Conservation (phyloP, 2,329 filamentous ascomycete genomes). For the Myriosclerotinia curreyana region DNA sequence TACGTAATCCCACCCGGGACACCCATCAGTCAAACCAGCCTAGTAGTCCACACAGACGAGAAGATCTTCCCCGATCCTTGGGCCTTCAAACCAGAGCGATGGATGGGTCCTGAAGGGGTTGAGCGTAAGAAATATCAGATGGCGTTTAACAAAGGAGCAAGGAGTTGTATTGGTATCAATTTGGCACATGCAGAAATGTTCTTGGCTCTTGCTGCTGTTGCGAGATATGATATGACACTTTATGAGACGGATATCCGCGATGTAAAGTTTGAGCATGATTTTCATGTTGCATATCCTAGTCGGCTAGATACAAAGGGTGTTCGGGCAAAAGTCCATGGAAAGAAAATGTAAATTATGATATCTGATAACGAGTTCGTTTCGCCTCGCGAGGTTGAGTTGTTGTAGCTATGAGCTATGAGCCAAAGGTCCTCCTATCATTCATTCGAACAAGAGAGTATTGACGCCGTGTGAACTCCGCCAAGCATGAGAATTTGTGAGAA, state of each 20-base stretch:
- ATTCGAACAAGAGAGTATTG: too few relatives aligned
- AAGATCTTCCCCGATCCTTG: slow-evolving; percentile 36
- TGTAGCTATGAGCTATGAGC: neutral
- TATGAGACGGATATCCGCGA: slow-evolving; percentile 17
- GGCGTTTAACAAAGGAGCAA: slow-evolving; percentile 43
- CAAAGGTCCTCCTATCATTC: too few relatives aligned
- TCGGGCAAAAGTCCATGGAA: neutral
- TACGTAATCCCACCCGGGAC: slow-evolving; percentile 30
- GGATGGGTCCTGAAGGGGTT: slow-evolving; percentile 39
- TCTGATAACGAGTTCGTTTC: neutral
- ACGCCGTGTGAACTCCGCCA: neutral
- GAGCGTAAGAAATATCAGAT: slow-evolving; percentile 39
- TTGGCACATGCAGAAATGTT: slow-evolving; percentile 27
- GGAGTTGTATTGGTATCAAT: slow-evolving; percentile 43
- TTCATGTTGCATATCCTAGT: neutral
- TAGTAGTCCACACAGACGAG: slow-evolving; percentile 35
- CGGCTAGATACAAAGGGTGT: neutral
- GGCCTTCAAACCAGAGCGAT: slow-evolving; percentile 41
- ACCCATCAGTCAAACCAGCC: slow-evolving; percentile 24
- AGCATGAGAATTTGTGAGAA: neutral
- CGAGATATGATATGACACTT: slow-evolving; percentile 17
- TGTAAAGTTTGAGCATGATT: slow-evolving; percentile 9
- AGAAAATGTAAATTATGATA: neutral
- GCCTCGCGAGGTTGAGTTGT: neutral
- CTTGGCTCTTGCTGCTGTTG: slow-evolving; percentile 11